Evolutionary conservation across 306 rosid species (phyloP).

Genomic region (Gynostemma pentaphyllum): DNA sequence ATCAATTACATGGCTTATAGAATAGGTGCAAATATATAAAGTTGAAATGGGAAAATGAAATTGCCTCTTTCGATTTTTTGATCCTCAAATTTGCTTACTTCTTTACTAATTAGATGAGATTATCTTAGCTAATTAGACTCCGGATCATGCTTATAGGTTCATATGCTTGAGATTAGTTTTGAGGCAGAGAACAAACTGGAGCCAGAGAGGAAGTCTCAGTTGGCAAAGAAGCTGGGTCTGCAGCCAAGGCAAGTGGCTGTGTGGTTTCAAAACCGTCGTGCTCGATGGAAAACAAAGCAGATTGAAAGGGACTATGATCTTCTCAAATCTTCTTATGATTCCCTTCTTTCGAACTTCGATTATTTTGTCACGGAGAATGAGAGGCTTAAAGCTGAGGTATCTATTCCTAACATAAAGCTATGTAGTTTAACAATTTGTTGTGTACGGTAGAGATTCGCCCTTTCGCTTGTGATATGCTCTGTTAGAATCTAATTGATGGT

Average conservation of each 20-base stretch:
- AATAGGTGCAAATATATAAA: background rate
- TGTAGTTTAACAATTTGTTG: background rate
- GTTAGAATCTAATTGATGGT: background rate
- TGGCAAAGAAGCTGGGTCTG: slow-evolving; percentile 91
- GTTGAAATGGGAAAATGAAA: no score
- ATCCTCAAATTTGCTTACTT: background rate
- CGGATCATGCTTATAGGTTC: slow-evolving; percentile 37
- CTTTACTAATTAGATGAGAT: background rate
- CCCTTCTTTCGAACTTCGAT: slow-evolving; percentile 58
- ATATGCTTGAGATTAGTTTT: slow-evolving; percentile 85
- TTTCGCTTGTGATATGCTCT: background rate
- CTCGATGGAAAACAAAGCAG: slow-evolving; percentile 99
- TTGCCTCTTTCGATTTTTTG: background rate
- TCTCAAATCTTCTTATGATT: slow-evolving; percentile 75
- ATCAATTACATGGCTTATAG: background rate
- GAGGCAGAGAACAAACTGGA: slow-evolving; percentile 97
- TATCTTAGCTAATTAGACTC: background rate
- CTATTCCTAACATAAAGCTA: slow-evolving; percentile 6
- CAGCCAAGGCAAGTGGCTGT: slow-evolving; percentile 98
- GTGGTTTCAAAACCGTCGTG: slow-evolving; percentile 98
- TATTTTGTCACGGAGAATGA: slow-evolving; percentile 67
- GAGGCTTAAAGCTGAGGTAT: slow-evolving; percentile 83
- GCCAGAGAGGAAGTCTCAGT: slow-evolving; percentile 80
- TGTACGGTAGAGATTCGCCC: background rate
- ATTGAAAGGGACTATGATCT: slow-evolving; percentile 90